Evolutionary conservation across 768 basidiomycete species (phyloP).

Genomic region (Boletus sp.): DNA sequence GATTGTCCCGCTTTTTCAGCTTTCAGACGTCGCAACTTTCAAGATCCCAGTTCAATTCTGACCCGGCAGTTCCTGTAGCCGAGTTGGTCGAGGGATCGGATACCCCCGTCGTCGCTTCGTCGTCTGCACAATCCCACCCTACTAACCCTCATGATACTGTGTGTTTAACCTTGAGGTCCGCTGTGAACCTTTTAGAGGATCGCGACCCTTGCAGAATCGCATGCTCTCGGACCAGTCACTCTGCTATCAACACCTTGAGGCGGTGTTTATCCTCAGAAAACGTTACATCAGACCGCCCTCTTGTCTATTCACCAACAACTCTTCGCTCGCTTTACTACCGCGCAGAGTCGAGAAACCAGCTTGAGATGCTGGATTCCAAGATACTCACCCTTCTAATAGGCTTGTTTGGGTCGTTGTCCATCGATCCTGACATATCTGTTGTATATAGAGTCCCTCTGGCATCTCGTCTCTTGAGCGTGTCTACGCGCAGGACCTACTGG

Average conservation of each 20-base stretch:
- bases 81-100: neutral
- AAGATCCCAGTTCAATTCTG: neutral
- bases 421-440: conserved; percentile 26
- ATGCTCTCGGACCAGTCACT: neutral
- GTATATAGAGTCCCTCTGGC: conserved; percentile 31
- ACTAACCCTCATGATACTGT: neutral
- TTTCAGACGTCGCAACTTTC: neutral
- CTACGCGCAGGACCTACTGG: conserved; percentile 42
- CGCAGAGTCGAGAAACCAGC: conserved; percentile 34
- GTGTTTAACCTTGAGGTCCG: neutral
- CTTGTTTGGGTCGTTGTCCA: conserved; percentile 51
- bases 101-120: neutral
- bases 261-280: conserved; percentile 16
- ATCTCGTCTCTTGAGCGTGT: conserved; percentile 24
- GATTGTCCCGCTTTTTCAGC: neutral
- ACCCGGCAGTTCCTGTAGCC: neutral
- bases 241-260: conserved; percentile 15
- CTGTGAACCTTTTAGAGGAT: neutral
- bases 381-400: conserved; percentile 44
- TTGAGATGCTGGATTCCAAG: conserved; percentile 33
- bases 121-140: neutral
- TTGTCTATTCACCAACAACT: conserved; percentile 27
- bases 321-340: conserved; percentile 41
- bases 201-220: neutral
- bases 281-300: conserved; percentile 6